Evolutionary conservation across 1,284 basidiomycete species (phyloP).

Genomic region (Chiua sp.): DNA sequence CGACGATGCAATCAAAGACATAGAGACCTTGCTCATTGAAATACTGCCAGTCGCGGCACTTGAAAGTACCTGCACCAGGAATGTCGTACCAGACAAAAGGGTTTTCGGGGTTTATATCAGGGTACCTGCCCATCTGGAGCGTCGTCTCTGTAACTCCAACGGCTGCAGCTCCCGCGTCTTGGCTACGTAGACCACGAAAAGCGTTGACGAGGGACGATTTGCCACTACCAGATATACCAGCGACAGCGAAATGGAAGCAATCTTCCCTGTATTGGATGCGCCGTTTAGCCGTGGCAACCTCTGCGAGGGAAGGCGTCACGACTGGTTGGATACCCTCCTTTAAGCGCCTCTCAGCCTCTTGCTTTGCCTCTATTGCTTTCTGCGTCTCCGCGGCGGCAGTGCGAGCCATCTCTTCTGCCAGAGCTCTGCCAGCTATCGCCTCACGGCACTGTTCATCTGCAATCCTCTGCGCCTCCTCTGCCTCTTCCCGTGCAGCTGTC

Average conservation of each 20-base stretch:
- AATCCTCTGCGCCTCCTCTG: slow-evolving; percentile 10
- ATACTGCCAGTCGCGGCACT: slow-evolving; percentile 27
- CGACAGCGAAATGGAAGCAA: slow-evolving; percentile 20
- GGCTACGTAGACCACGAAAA: slow-evolving; percentile 16
- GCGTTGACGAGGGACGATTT: slow-evolving; percentile 25
- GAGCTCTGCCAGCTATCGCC: slow-evolving; percentile 13
- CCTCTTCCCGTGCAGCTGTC: slow-evolving; percentile 5
- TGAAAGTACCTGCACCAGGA: slow-evolving; percentile 25
- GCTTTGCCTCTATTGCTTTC: slow-evolving; percentile 13
- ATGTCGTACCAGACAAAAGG: slow-evolving; percentile 28
- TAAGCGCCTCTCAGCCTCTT: slow-evolving; percentile 16
- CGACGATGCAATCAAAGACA: slow-evolving; percentile 25
- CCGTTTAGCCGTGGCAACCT: slow-evolving; percentile 13
- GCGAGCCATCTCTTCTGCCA: slow-evolving; percentile 14
- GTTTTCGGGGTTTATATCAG: slow-evolving; percentile 19
- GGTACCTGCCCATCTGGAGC: slow-evolving; percentile 19
- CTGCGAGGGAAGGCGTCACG: slow-evolving; percentile 13
- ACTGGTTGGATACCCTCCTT: slow-evolving; percentile 24
- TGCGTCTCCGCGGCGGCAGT: slow-evolving; percentile 13
- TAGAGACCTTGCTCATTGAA: slow-evolving; percentile 29
- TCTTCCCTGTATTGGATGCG: slow-evolving; percentile 19
- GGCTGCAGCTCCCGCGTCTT: slow-evolving; percentile 18
- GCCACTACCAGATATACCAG: slow-evolving; percentile 3
- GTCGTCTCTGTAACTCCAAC: slow-evolving; percentile 24
- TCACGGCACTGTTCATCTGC: slow-evolving; percentile 20